Evolutionary conservation across 1,284 basidiomycete genomes (phyloP).

Genomic region (Irpex lacteus): DNA sequence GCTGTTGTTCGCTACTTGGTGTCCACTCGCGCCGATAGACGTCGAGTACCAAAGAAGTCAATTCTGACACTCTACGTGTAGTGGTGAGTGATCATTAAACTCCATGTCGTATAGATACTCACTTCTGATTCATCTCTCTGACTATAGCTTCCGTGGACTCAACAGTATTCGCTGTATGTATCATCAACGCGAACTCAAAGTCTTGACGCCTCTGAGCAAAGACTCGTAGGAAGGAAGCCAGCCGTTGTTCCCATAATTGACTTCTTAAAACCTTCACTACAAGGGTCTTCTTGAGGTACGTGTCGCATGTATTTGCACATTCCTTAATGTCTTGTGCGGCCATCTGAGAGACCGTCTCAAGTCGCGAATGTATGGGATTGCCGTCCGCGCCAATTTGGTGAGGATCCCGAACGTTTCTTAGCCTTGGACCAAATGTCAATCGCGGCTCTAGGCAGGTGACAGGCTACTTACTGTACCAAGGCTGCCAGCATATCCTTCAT

Average conservation of each 20-base stretch:
- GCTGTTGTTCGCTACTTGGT: not conserved
- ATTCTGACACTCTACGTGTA: slow-evolving; percentile 6
- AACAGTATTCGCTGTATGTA: slow-evolving; percentile 34
- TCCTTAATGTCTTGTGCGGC: slow-evolving; percentile 27
- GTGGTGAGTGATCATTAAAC: not conserved
- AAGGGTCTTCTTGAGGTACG: slow-evolving; percentile 29
- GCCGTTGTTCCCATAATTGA: slow-evolving; percentile 30
- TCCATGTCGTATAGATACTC: not conserved
- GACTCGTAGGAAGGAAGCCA: slow-evolving; percentile 28
- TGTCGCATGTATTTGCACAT: slow-evolving; percentile 32
- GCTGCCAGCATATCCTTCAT: slow-evolving; percentile 36
- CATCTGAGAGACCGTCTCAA: slow-evolving; percentile 18
- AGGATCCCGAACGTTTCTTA: slow-evolving; percentile 22
- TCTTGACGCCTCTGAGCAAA: slow-evolving; percentile 34
- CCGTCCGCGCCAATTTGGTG: slow-evolving; percentile 21
- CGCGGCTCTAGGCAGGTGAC: not conserved
- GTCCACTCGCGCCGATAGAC: slow-evolving; percentile 8
- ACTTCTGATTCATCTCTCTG: slow-evolving; percentile 29
- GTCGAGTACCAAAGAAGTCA: slow-evolving; percentile 8
- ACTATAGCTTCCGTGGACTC: slow-evolving; percentile 33
- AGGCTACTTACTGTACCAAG: slow-evolving; percentile 35
- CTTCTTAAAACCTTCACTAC: slow-evolving; percentile 33
- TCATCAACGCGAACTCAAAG: slow-evolving; percentile 31
- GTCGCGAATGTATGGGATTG: slow-evolving; percentile 19
- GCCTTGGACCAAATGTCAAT: slow-evolving; percentile 5